A percentile compares a stretch with the other conserved stretches of the same genome.
phyloP scores from a whole-genome alignment of 768 basidiomycete species.

The Boletus barrowsii region DNA sequence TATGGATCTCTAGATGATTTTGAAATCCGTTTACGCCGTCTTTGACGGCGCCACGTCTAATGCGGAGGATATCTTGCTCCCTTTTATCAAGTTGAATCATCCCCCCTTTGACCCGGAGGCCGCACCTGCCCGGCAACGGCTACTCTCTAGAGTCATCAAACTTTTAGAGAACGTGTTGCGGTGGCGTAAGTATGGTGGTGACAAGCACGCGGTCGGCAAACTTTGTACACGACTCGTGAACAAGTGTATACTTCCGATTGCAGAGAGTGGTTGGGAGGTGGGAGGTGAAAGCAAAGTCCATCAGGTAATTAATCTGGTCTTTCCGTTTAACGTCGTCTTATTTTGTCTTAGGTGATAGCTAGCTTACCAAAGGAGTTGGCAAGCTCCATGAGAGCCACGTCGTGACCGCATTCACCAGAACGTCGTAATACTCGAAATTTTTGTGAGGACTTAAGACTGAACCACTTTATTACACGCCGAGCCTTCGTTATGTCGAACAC shows the following conservation, averaged over 20 bases:
- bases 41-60: conserved; percentile 59
- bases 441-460: conserved; percentile 1
- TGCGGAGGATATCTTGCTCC: conserved; percentile 46
- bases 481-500: conserved; percentile 16
- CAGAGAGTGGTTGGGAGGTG: conserved; percentile 81
- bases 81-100: conserved; percentile 43
- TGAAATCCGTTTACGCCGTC: conserved; percentile 48
- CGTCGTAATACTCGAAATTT: conserved; percentile 7
- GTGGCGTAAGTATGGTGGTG: conserved; percentile 74
- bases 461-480: conserved; percentile 16
- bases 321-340: conserved; percentile 4
- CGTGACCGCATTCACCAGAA: conserved; percentile 9
- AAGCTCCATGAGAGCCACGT: conserved; percentile 16
- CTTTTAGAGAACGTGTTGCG: conserved; percentile 67
- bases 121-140: conserved; percentile 67
- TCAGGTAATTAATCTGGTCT: conserved; percentile 45
- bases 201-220: conserved; percentile 52
- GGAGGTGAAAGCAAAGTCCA: conserved; percentile 67
- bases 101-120: conserved; percentile 73
- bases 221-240: conserved; percentile 57
- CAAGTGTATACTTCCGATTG: conserved; percentile 58
- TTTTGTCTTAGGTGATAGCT: conserved; percentile 19
- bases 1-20: conserved; percentile 43
- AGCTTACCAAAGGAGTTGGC: conserved; percentile 27
- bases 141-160: conserved; percentile 65